A percentile compares a stretch with the other conserved stretches of the same genome.
These are phyloP conservation scores for Sherardia arvensis DNA, from an alignment of 257 asterid species.

Conservation along the genomic window DNA sequence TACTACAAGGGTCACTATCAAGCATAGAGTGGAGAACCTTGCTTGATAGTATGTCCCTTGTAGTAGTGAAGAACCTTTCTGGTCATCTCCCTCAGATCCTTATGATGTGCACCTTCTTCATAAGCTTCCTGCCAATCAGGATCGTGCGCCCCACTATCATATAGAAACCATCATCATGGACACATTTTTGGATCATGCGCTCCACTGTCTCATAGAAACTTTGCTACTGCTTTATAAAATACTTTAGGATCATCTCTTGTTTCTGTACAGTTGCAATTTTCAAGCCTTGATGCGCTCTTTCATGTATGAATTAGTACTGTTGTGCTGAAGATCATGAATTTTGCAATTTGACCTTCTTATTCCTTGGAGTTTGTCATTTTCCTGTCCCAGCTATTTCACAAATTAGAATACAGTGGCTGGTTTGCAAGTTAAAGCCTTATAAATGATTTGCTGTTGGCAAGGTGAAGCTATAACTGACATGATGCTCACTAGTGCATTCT, in stretches of 20 bases:
- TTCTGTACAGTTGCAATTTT: neutral
- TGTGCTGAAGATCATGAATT: neutral
- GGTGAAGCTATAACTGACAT: neutral
- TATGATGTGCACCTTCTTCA: no score
- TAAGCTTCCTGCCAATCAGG: no score
- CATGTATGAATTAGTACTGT: neutral
- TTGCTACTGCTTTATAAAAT: neutral
- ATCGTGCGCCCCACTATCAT: no score
- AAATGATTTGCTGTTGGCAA: neutral
- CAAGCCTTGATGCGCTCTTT: neutral
- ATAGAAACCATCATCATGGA: no score
- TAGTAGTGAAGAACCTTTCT: no score
- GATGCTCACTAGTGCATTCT: neutral
- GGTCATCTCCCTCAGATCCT: no score
- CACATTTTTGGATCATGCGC: no score
- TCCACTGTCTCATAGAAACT: no score
- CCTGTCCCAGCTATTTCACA: neutral
- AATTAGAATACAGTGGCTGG: neutral
- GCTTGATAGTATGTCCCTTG: no score
- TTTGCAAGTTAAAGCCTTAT: neutral
- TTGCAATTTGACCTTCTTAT: neutral
- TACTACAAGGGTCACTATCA: no score
- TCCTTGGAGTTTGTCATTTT: neutral
- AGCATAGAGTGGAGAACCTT: no score
- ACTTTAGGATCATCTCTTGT: neutral